phyloP scores from a whole-genome alignment of 192 early-diverging fungal genomes.

The Linnemannia schmuckeri region DNA sequence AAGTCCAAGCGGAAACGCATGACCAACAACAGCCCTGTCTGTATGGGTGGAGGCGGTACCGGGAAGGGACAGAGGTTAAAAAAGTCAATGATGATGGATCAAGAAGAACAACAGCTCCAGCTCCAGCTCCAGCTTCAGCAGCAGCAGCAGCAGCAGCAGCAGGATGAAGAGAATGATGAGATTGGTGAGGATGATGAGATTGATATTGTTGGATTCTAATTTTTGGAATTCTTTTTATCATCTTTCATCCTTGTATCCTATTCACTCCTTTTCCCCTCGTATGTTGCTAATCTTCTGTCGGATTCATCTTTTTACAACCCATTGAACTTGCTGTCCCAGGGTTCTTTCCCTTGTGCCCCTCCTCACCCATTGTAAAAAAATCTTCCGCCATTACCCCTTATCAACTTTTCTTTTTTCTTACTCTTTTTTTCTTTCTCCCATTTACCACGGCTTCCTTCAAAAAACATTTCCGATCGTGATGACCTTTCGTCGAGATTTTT shows the following conservation, averaged over 20 bases:
- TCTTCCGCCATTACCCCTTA: not conserved
- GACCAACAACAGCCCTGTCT: constrained; percentile 19
- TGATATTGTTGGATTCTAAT: constrained; percentile 26
- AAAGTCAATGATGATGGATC: constrained; percentile 15
- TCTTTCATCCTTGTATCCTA: not conserved
- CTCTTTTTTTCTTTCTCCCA: not conserved
- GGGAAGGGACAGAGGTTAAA: constrained; percentile 44
- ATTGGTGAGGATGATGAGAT: constrained; percentile 37
- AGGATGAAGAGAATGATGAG: constrained; percentile 20
- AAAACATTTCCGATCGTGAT: constrained; percentile 32
- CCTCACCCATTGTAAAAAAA: not conserved
- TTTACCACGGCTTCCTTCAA: not conserved
- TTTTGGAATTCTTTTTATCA: not conserved
- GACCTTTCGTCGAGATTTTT: constrained; percentile 29
- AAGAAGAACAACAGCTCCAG: constrained; percentile 12
- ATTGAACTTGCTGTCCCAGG: not conserved
- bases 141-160: not conserved
- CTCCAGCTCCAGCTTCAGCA: not conserved
- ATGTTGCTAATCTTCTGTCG: not conserved
- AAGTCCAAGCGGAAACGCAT: constrained; percentile 48
- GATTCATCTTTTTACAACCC: constrained; percentile 9
- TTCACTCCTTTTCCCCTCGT: not conserved
- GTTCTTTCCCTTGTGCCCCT: not conserved
- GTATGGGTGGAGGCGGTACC: constrained; percentile 48
- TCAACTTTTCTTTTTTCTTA: not conserved